A percentile compares a stretch with the other conserved stretches of the same genome.
Evolutionary conservation across 2,329 filamentous ascomycete species (phyloP).

Genomic region (Ceratocystiopsis brevicomis): DNA sequence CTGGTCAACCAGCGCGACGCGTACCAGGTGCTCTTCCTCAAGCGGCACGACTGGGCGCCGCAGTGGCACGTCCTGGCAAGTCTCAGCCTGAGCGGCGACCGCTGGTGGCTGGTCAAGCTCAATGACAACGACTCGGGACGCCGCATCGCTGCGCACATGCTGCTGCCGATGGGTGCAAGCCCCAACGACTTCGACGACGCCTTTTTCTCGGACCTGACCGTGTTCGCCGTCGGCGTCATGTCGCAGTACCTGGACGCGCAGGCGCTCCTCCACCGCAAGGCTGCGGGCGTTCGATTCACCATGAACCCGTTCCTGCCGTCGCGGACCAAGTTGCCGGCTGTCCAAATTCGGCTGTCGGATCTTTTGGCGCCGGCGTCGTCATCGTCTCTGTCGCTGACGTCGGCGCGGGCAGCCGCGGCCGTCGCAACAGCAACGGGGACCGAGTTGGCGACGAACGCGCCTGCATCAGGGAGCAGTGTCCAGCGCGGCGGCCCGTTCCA

Average conservation of each 20-base stretch:
- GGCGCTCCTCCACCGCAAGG: conserved; percentile 26
- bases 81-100: conserved; percentile 52
- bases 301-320: conserved; percentile 21
- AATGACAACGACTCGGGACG: conserved; percentile 1
- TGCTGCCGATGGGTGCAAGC: conserved; percentile 14
- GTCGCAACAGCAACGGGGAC: too few species aligned
- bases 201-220: conserved; percentile 34
- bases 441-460: background rate
- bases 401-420: too few species aligned
- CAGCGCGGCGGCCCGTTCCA: background rate
- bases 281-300: conserved; percentile 17
- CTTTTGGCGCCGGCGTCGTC: conserved; percentile 12
- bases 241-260: conserved; percentile 29
- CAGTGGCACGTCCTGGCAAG: conserved; percentile 56
- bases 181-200: conserved; percentile 25
- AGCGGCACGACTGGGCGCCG: conserved; percentile 49
- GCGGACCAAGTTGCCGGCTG: conserved; percentile 27
- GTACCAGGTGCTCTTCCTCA: conserved; percentile 49
- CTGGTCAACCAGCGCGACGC: conserved; percentile 44
- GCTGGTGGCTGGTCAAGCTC: conserved; percentile 57
- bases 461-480: background rate
- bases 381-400: too few species aligned
- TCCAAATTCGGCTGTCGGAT: conserved; percentile 30
- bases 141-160: conserved; percentile 7
- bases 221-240: conserved; percentile 32